Evolutionary conservation across 331 rosid species (phyloP).

Genomic region (Malus hybrid): DNA sequence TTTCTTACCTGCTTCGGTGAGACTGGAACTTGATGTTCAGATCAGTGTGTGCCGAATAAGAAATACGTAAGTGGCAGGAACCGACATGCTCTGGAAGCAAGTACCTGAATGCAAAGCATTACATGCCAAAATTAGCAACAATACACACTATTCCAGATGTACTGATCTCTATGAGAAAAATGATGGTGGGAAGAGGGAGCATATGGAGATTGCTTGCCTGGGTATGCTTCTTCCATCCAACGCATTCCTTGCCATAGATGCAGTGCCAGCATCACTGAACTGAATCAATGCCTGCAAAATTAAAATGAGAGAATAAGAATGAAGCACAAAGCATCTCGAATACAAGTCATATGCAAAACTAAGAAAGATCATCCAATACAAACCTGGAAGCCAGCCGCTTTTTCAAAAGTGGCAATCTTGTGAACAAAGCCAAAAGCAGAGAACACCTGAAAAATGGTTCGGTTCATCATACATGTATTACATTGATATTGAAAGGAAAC

Average conservation of each 20-base stretch:
- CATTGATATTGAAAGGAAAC: constrained; percentile 3
- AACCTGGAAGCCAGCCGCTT: constrained; percentile 89
- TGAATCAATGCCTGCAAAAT: constrained; percentile 66
- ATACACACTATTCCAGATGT: constrained; percentile 6
- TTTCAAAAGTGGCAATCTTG: constrained; percentile 85
- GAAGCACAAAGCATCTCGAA: background rate
- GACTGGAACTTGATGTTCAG: constrained; percentile 88
- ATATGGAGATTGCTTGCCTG: constrained; percentile 33
- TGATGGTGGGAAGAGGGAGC: background rate
- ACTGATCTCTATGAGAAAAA: background rate
- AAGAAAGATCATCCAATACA: constrained; percentile 7
- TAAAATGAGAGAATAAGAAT: constrained; percentile 5
- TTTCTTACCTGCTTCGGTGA: constrained; percentile 72
- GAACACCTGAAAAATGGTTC: constrained; percentile 45
- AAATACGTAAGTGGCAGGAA: constrained; percentile 64
- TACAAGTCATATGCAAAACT: background rate
- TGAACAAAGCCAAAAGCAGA: constrained; percentile 87
- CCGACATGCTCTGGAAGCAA: constrained; percentile 76
- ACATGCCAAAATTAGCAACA: constrained; percentile 13
- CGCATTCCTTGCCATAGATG: constrained; percentile 65
- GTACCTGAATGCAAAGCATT: constrained; percentile 40
- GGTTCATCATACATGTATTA: constrained; percentile 5
- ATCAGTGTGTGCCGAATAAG: constrained; percentile 80
- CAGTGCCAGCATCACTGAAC: constrained; percentile 64
- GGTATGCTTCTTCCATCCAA: constrained; percentile 87